phyloP scores from a whole-genome alignment of 2,329 filamentous ascomycete species.

The Chalaropsis ovoidea region DNA sequence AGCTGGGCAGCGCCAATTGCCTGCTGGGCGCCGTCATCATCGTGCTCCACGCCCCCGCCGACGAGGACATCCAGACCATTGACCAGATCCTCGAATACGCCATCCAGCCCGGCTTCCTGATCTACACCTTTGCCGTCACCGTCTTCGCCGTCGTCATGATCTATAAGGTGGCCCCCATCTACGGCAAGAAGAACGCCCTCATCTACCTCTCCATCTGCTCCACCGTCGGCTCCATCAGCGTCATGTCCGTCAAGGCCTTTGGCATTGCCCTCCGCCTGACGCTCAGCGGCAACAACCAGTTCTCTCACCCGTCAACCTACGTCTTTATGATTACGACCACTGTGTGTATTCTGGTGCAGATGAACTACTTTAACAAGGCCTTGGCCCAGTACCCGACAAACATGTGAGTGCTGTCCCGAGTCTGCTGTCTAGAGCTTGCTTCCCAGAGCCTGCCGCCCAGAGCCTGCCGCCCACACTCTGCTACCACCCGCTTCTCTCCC shows the following conservation, averaged over 20 bases:
- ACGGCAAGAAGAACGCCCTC: constrained; percentile 91
- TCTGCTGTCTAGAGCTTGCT: background rate
- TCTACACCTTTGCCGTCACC: constrained; percentile 72
- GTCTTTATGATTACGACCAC: constrained; percentile 89
- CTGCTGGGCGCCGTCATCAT: constrained; percentile 95
- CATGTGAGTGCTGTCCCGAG: constrained; percentile 58
- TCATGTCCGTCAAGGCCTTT: constrained; percentile 99
- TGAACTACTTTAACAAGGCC: constrained; percentile 99
- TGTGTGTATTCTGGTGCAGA: constrained; percentile 94
- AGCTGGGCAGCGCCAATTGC: constrained; percentile 91
- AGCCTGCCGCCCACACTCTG: background rate
- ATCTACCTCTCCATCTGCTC: constrained; percentile 98
- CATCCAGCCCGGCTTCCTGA: constrained; percentile 79
- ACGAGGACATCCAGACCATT: constrained; percentile 81
- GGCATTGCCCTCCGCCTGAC: constrained; percentile 96
- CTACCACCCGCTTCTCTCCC: background rate
- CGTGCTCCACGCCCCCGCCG: constrained; percentile 89
- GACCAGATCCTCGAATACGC: constrained; percentile 87
- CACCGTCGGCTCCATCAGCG: constrained; percentile 89
- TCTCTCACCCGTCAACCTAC: constrained; percentile 88
- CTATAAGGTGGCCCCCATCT: constrained; percentile 77
- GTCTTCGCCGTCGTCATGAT: constrained; percentile 90
- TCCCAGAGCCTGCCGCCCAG: background rate
- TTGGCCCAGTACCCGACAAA: constrained; percentile 93
- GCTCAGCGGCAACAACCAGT: constrained; percentile 86